Percentiles rank a stretch among this genome's conserved stretches.
These are phyloP conservation scores for Globisporangium polare DNA, from an alignment of 352 stramenopile genomes.

Conservation along the genomic window DNA sequence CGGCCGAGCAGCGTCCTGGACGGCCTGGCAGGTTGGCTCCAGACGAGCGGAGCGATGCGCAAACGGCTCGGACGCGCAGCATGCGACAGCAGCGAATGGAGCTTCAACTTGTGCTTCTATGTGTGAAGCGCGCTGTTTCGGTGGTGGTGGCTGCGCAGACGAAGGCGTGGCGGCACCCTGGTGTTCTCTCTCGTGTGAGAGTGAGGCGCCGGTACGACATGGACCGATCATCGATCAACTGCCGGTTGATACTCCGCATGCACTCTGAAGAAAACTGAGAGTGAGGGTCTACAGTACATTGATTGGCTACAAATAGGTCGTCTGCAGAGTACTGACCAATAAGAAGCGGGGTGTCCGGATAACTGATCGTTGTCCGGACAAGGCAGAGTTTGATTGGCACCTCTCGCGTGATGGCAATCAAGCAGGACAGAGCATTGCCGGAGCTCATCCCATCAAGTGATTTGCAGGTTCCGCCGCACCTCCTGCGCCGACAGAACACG, in stretches of 20 bases:
- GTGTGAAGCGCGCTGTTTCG: background rate
- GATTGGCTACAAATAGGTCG: too few species aligned
- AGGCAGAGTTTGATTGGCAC: background rate
- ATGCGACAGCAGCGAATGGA: background rate
- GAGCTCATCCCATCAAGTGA: background rate
- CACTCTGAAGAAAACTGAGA: too few species aligned
- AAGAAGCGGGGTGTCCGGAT: background rate
- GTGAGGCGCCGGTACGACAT: background rate
- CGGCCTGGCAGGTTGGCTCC: background rate
- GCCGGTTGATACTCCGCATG: background rate
- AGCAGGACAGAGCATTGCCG: background rate
- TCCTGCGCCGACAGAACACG: too few species aligned
- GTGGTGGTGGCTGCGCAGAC: background rate
- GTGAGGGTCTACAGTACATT: background rate
- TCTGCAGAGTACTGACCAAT: too few species aligned
- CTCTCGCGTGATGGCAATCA: background rate
- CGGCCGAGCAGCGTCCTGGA: background rate
- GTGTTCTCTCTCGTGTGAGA: background rate
- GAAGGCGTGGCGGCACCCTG: background rate
- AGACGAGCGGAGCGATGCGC: background rate
- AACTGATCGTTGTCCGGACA: background rate
- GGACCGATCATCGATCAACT: too few species aligned
- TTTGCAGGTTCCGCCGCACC: background rate
- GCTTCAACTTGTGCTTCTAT: background rate
- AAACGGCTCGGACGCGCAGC: background rate